Base-by-base conservation (phyloP, 2,329 filamentous ascomycete genomes). In the Ophiocordyceps polyrhachis-furcata region DNA sequence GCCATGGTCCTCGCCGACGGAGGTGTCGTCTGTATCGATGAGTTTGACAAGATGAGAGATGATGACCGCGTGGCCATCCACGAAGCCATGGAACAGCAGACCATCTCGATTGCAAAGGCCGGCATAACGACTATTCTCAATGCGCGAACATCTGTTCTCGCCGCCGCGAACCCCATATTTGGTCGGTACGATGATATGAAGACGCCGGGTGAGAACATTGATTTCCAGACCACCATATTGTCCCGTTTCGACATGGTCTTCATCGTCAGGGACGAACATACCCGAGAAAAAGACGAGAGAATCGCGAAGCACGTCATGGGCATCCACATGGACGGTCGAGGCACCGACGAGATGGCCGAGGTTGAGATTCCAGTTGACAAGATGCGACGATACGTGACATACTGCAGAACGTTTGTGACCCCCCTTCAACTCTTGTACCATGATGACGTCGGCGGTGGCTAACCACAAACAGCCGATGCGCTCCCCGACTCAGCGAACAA, bases 201-300 rank as follows among this genome's bases (percentile, higher is more conserved):
- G 63, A 87, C 84, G 0, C 91, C 91, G 0, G 91, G 91, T 48
- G 91, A 98, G 63, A 98, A 98, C 59, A 98, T 98, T 52, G 91
- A 98, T 63, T 98, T 98, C 64, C 91, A 98, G 58, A 98, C 91
- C 0, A 98, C 91, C 4, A 96, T 98, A 56, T 61, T 98, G 51
- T 96, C 89, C 2, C 84, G 91, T 73, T 98, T 98, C 61, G 91
- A 98, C 62, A 95, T 98, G 85, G 96, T 98, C 52, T 98, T 96
- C 68, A 95, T 98, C 52, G 89, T 98, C 49, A 85, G 84, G 53
- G 91, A 98, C 60, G 87, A 93, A 49, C 91, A 98, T 60, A 85
- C 89, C 49, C 76, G 85, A 41, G 81, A 76, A 46, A 84, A 89
- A 56, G 91, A 98, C 58, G 86, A 95, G 66, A 80, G 74, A 4